Conservation (phyloP, 768 basidiomycete genomes). For the Termitomyces titanicus region DNA sequence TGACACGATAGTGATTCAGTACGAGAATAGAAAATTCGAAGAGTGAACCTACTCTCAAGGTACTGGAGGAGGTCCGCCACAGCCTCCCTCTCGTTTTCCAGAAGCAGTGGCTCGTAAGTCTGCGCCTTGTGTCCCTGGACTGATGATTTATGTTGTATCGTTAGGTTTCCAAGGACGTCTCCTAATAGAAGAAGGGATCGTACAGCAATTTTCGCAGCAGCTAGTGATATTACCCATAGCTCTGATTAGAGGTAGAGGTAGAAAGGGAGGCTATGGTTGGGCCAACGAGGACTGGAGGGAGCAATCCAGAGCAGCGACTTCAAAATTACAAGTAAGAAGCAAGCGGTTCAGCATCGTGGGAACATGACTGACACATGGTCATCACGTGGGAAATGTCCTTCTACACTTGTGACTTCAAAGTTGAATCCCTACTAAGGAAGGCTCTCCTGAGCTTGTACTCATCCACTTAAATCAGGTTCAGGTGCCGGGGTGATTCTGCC, state of each 20-base stretch:
- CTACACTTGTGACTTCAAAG: no score
- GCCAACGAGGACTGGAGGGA: conserved; percentile 9
- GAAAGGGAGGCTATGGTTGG: conserved; percentile 7
- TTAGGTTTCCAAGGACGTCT: conserved; percentile 17
- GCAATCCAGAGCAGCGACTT: conserved; percentile 13
- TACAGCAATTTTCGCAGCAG: conserved; percentile 85
- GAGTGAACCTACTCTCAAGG: conserved; percentile 78
- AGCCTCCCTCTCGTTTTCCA: conserved; percentile 95
- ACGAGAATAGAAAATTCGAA: neutral
- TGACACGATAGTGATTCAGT: conserved; percentile 26
- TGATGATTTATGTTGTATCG: conserved; percentile 33
- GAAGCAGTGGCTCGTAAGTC: conserved; percentile 79
- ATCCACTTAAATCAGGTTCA: no score
- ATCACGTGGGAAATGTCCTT: conserved; percentile 5
- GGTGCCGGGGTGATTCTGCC: no score
- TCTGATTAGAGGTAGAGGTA: neutral
- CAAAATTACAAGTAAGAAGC: conserved; percentile 15
- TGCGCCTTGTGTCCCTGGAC: conserved; percentile 83
- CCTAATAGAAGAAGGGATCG: conserved; percentile 24
- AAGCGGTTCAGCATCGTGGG: conserved; percentile 12
- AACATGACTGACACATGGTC: conserved; percentile 3
- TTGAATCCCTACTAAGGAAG: no score
- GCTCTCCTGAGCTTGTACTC: no score
- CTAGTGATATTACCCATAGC: conserved; percentile 76
- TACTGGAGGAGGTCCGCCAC: conserved; percentile 97